Conservation (phyloP, 163 green algal genomes). For the Trebouxia gelatinosa region DNA sequence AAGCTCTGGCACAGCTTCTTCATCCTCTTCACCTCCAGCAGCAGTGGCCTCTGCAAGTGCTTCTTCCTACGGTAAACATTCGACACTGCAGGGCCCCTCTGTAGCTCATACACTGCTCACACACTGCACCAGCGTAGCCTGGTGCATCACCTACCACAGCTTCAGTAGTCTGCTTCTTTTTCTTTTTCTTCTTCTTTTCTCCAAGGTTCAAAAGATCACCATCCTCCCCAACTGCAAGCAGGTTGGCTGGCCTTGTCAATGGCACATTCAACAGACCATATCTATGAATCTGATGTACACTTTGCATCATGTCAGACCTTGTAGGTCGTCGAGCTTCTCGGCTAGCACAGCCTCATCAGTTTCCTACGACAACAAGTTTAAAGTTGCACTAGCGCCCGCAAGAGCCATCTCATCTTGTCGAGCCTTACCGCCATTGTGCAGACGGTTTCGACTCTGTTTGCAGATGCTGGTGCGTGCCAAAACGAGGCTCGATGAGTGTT, state of each 20-base stretch:
- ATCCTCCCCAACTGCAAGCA: slow-evolving; percentile 18
- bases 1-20: slow-evolving; percentile 38
- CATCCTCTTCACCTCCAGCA: slow-evolving; percentile 41
- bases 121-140: neutral
- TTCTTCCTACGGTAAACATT: slow-evolving; percentile 39
- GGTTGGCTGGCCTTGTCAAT: neutral
- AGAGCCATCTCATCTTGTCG: too few species aligned
- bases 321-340: slow-evolving; percentile 26
- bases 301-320: neutral
- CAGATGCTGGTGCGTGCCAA: too few species aligned
- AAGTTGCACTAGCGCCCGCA: too few species aligned
- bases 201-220: slow-evolving; percentile 23
- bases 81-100: too few species aligned
- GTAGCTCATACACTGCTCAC: neutral
- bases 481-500: too few species aligned
- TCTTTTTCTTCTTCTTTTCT: slow-evolving; percentile 36
- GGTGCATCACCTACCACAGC: slow-evolving; percentile 7
- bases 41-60: slow-evolving; percentile 43
- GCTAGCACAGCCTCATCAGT: slow-evolving; percentile 3
- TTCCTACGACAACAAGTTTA: slow-evolving; percentile 14
- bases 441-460: too few species aligned
- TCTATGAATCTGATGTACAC: neutral
- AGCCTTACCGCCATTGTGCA: too few species aligned
- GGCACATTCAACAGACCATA: neutral
- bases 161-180: slow-evolving; percentile 19